Conservation (phyloP, 192 early-diverging fungal species). For the Gonapodya prolifera region DNA sequence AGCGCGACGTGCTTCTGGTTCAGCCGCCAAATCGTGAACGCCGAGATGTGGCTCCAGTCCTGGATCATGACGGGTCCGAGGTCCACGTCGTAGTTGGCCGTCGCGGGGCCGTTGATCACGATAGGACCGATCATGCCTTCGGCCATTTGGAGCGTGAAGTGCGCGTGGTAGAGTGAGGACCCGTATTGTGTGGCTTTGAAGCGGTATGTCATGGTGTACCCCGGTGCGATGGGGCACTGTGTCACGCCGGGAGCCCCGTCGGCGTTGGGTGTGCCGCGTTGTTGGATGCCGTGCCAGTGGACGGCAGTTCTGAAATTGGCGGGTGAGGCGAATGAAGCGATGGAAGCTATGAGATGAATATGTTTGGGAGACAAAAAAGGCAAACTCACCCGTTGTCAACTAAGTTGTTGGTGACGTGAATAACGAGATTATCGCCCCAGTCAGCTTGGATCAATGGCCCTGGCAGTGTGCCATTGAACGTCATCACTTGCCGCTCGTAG, state of each 20-base stretch:
- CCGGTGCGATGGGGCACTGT: background rate
- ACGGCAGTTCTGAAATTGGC: no score
- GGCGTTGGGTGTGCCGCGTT: background rate
- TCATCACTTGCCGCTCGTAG: no score
- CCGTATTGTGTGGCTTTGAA: background rate
- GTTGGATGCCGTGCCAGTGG: background rate
- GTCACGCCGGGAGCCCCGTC: background rate
- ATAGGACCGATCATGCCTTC: background rate
- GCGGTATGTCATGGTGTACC: background rate
- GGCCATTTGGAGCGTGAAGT: background rate
- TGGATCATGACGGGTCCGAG: no score
- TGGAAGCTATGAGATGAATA: no score
- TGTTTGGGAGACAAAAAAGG: no score
- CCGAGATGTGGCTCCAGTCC: no score
- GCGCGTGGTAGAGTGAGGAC: background rate
- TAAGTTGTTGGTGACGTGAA: background rate
- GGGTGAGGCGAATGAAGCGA: no score
- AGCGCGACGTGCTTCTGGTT: no score
- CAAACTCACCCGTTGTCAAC: no score
- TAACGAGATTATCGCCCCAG: background rate
- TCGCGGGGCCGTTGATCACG: background rate
- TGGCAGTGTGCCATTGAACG: background rate
- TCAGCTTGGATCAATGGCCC: background rate
- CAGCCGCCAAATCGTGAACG: no score
- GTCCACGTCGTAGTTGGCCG: background rate